Evolutionary conservation across 768 basidiomycete species (phyloP), one percentile per base, ranked within the genome.

Genomic region (Auricularia sp.): DNA sequence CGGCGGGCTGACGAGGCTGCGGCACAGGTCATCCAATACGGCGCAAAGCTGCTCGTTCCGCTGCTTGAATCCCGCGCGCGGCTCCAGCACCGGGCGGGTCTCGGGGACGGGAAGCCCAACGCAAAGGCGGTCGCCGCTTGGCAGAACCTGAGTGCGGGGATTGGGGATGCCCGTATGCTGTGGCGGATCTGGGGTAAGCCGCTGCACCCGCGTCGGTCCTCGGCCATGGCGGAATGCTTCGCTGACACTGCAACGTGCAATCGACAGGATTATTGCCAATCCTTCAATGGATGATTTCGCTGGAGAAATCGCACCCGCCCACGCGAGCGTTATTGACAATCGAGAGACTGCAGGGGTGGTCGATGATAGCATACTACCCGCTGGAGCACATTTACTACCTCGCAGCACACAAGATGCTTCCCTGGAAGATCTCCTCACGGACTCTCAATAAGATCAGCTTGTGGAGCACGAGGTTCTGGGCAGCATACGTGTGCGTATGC

Each of bases 391-490:
- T 91, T n/a, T 84, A 80, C 68, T 92, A 88, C 71, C 78, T 92
- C 65, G 71, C 79, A 43, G 77, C 82, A 2, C 84, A 87, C 67
- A 78, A 79, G 18, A 76, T 91, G 62, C 80, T 90, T 39, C 85
- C 88, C 14, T 66, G 81, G 1, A 74, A 77, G n/a, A 68, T 87
- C 56, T 75, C 82, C 8, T 76, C 79, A n/a, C 73, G 56, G 59
- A 70, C 68, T 5, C 71, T 90, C 51, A 75, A 86, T 64, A 73
- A 71, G 34, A 72, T 93, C 44, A 78, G 81, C 3, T 68, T 87
- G 62, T 90, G 87, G 88, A 91, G 90, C 14, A 83, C 81, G 63
- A 85, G 92, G 23, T 88, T 86, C 72, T 95, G 91, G 93, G 87
- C 86, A 1, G 73, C 83, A 29, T 94, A 94, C 70, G 80, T 91